Conservation (phyloP, 2,329 filamentous ascomycete species). For the Plectosphaerella sp. region DNA sequence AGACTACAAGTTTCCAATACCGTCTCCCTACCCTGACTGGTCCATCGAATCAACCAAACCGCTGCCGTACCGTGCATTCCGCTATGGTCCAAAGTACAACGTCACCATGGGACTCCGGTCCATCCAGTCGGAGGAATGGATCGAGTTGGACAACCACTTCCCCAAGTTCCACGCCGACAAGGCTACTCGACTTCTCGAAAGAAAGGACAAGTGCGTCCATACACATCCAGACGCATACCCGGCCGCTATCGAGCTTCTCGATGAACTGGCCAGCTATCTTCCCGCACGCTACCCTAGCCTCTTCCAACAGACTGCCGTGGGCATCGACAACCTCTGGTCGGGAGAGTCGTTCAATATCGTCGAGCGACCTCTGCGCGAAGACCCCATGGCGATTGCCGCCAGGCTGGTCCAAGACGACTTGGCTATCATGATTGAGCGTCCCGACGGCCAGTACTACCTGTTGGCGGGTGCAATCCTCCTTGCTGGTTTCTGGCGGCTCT, state of each 20-base stretch:
- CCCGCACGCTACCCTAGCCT: constrained; percentile 70
- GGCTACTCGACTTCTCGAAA: constrained; percentile 59
- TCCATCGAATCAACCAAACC: constrained; percentile 65
- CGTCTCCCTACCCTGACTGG: constrained; percentile 64
- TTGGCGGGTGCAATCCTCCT: constrained; percentile 72
- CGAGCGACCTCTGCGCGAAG: constrained; percentile 61
- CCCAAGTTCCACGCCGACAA: constrained; percentile 70
- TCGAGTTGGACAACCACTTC: constrained; percentile 80
- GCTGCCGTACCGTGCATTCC: constrained; percentile 73
- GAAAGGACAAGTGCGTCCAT: constrained; percentile 61
- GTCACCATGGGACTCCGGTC: constrained; percentile 74
- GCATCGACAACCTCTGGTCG: constrained; percentile 68
- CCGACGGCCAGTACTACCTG: constrained; percentile 77
- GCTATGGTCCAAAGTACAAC: constrained; percentile 71
- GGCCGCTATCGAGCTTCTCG: constrained; percentile 70
- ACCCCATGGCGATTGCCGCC: constrained; percentile 72
- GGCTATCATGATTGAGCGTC: constrained; percentile 74
- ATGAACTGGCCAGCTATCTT: constrained; percentile 68
- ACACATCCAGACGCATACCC: constrained; percentile 68
- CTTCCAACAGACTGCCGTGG: constrained; percentile 58
- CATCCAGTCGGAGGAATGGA: constrained; percentile 70
- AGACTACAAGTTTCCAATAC: constrained; percentile 53
- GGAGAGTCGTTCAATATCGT: constrained; percentile 67
- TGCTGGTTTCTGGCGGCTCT: constrained; percentile 77
- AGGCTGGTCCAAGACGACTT: constrained; percentile 78